A percentile compares a stretch with the other conserved stretches of the same genome.
These are phyloP conservation scores for Nicotiana tabacum DNA, from an alignment of 257 asterid species.

Conservation along the genomic window DNA sequence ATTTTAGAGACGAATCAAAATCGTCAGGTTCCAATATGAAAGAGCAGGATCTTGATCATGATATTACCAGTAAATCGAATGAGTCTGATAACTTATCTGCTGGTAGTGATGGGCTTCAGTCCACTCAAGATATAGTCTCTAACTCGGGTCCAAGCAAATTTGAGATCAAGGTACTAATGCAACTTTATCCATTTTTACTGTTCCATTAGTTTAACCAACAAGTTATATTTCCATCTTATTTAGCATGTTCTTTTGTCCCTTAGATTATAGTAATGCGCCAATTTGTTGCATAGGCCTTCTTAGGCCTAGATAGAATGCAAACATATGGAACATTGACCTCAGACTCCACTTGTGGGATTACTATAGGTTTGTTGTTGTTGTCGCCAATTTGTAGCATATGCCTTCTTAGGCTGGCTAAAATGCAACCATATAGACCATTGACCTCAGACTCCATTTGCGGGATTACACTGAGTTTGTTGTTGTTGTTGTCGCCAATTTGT, in stretches of 20 bases:
- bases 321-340: no score
- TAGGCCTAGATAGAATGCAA: no score
- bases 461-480: neutral
- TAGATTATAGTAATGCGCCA: neutral
- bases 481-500: neutral
- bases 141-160: slow-evolving; percentile 32
- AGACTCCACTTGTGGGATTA: no score
- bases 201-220: neutral
- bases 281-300: neutral
- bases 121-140: slow-evolving; percentile 28
- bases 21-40: slow-evolving; percentile 29
- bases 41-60: slow-evolving; percentile 28
- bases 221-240: no score
- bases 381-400: no score
- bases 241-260: no score
- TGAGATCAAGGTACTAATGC: slow-evolving; percentile 42
- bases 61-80: slow-evolving; percentile 23
- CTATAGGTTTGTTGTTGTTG: no score
- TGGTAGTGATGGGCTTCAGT: slow-evolving; percentile 22
- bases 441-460: no score
- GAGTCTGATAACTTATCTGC: slow-evolving; percentile 33
- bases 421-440: no score
- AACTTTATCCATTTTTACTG: neutral
- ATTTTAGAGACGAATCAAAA: slow-evolving; percentile 46
- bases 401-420: no score